Evolutionary conservation across 2,329 filamentous ascomycete species (phyloP).

Genomic region (Cordyceps javanica): DNA sequence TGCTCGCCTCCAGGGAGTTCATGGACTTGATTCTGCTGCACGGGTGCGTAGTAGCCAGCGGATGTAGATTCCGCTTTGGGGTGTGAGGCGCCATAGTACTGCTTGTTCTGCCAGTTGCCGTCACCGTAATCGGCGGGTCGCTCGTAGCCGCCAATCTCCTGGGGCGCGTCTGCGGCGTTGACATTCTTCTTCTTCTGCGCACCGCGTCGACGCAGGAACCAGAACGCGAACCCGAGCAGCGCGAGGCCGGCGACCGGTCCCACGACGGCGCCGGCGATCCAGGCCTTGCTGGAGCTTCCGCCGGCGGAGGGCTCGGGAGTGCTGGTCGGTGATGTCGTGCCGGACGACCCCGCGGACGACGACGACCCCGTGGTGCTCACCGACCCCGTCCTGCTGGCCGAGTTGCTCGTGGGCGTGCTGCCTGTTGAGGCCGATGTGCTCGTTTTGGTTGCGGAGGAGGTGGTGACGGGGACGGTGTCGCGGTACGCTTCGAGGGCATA

Average conservation of each 20-base stretch:
- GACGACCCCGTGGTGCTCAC: not conserved
- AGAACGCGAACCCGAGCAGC: constrained; percentile 3
- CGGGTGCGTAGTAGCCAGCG: constrained; percentile 6
- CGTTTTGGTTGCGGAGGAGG: not conserved
- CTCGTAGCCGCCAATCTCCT: constrained; percentile 11
- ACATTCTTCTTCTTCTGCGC: not conserved
- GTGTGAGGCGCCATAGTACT: constrained; percentile 6
- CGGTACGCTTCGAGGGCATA: constrained; percentile 6
- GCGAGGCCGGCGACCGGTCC: constrained; percentile 1
- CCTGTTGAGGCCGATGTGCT: not conserved
- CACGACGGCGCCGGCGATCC: constrained; percentile 9
- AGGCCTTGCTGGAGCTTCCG: constrained; percentile 2
- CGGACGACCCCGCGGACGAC: not conserved
- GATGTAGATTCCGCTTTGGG: constrained; percentile 1
- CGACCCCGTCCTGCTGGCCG: not conserved
- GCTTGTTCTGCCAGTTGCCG: constrained; percentile 2
- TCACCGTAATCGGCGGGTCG: not conserved
- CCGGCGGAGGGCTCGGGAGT: not conserved
- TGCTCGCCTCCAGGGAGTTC: constrained; percentile 1
- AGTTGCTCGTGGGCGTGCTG: constrained; percentile 5
- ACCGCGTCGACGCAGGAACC: not conserved
- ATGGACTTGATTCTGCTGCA: constrained; percentile 8
- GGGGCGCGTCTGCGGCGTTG: not conserved
- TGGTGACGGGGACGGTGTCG: constrained; percentile 5
- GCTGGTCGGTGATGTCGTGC: not conserved